phyloP scores from a whole-genome alignment of 208 protist genomes.

The Crithidia acanthocephali region DNA sequence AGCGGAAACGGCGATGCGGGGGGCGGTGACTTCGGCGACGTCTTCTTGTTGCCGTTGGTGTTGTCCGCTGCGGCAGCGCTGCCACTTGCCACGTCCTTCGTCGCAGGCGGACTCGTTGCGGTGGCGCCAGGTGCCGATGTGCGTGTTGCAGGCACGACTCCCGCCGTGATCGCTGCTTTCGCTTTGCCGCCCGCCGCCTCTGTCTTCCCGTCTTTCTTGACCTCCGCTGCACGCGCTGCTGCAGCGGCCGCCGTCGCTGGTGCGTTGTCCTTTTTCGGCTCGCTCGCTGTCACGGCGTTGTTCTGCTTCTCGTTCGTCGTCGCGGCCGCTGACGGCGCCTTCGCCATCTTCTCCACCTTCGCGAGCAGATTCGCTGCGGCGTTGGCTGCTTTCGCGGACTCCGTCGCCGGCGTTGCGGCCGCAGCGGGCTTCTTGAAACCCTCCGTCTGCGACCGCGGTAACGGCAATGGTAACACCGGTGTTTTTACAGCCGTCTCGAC shows the following conservation, averaged over 20 bases:
- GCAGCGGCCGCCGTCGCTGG: neutral
- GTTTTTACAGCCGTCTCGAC: neutral
- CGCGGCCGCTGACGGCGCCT: neutral
- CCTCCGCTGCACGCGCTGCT: neutral
- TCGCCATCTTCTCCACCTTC: neutral
- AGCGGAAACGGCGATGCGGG: slow-evolving; percentile 16
- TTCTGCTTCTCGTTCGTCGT: neutral
- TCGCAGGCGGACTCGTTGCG: neutral
- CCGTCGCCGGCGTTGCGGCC: neutral
- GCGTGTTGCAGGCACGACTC: neutral
- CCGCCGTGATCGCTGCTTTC: neutral
- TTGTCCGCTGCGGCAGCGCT: neutral
- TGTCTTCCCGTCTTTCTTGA: slow-evolving; percentile 7
- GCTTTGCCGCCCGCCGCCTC: neutral
- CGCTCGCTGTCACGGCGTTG: neutral
- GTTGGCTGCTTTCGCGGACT: neutral
- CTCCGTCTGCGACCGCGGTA: slow-evolving; percentile 24
- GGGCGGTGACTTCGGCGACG: neutral
- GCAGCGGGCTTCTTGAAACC: slow-evolving; percentile 10
- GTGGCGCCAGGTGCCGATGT: neutral
- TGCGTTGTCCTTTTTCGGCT: neutral
- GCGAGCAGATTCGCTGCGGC: neutral
- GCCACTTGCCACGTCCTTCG: neutral
- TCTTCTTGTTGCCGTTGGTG: neutral
- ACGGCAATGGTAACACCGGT: slow-evolving; percentile 6